Evolutionary conservation across 768 basidiomycete species (phyloP).

Genomic region (Calocybe indica): DNA sequence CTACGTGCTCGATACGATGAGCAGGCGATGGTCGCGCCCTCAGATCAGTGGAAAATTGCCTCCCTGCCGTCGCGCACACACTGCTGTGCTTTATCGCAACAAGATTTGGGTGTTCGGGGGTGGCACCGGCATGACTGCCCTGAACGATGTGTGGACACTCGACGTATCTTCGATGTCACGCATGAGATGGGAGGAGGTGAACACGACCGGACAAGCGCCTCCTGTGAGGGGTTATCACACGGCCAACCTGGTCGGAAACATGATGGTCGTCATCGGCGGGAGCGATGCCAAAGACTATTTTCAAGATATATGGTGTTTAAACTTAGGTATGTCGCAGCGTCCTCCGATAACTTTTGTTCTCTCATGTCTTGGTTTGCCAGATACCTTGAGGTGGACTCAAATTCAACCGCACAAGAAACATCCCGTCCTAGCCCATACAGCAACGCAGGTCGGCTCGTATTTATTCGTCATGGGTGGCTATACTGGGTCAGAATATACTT

Average conservation of each 20-base stretch:
- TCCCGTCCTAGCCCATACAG: conserved; percentile 62
- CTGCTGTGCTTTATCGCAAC: conserved; percentile 64
- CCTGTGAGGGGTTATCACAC: conserved; percentile 83
- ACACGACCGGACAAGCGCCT: conserved; percentile 52
- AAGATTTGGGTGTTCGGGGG: conserved; percentile 89
- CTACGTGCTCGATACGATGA: conserved; percentile 76
- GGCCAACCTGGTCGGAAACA: conserved; percentile 77
- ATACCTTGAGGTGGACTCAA: conserved; percentile 39
- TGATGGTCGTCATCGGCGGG: conserved; percentile 88
- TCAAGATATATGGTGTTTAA: conserved; percentile 81
- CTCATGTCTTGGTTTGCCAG: conserved; percentile 16
- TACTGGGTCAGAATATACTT: conserved; percentile 68
- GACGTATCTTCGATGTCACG: conserved; percentile 42
- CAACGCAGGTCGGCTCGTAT: conserved; percentile 89
- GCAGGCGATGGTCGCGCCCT: conserved; percentile 60
- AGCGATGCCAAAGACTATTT: conserved; percentile 89
- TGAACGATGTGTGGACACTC: conserved; percentile 87
- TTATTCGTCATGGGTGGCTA: conserved; percentile 89
- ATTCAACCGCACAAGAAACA: conserved; percentile 32
- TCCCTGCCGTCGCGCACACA: conserved; percentile 81
- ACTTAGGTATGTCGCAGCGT: conserved; percentile 57
- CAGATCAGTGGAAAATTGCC: conserved; percentile 36
- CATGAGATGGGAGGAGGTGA: conserved; percentile 38
- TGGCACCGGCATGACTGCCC: conserved; percentile 86
- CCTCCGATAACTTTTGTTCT: background rate